These are phyloP conservation scores for Alternaria gaisen DNA, from an alignment of 2,329 filamentous ascomycete species.

Conservation along the genomic window DNA sequence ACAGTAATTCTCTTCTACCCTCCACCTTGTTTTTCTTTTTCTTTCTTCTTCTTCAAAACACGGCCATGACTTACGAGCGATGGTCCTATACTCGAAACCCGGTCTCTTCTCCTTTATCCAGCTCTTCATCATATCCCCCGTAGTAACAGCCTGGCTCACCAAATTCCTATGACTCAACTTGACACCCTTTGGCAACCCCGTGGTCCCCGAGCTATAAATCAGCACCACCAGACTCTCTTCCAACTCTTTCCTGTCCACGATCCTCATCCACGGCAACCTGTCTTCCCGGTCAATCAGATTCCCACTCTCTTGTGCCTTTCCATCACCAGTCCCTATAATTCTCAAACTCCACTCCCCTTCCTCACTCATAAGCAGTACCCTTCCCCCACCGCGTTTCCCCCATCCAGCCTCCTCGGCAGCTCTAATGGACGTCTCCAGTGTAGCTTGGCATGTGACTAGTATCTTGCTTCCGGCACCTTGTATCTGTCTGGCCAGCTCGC, in stretches of 20 bases:
- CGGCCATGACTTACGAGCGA: conserved; percentile 43
- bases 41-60: too few relatives aligned
- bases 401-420: conserved; percentile 60
- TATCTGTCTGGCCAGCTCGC: conserved; percentile 62
- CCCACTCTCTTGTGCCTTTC: conserved; percentile 9
- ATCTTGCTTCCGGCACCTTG: conserved; percentile 54
- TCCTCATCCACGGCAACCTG: conserved; percentile 61
- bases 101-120: conserved; percentile 33
- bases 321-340: conserved; percentile 37
- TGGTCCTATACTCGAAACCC: conserved; percentile 50
- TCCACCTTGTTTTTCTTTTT: too few relatives aligned
- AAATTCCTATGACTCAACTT: conserved; percentile 56
- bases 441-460: conserved; percentile 59
- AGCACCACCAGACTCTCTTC: conserved; percentile 56
- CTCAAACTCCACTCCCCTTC: conserved; percentile 49
- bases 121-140: conserved; percentile 42
- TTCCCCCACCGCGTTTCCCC: conserved; percentile 44
- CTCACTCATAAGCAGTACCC: conserved; percentile 63
- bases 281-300: conserved; percentile 50
- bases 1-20: too few relatives aligned
- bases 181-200: conserved; percentile 58
- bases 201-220: conserved; percentile 60
- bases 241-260: conserved; percentile 61
- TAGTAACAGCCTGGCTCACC: conserved; percentile 52
- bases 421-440: conserved; percentile 57